Percentiles rank a stretch among this genome's conserved stretches.
These are phyloP conservation scores for Wakefieldia striispora DNA, from an alignment of 768 basidiomycete genomes.

Conservation along the genomic window DNA sequence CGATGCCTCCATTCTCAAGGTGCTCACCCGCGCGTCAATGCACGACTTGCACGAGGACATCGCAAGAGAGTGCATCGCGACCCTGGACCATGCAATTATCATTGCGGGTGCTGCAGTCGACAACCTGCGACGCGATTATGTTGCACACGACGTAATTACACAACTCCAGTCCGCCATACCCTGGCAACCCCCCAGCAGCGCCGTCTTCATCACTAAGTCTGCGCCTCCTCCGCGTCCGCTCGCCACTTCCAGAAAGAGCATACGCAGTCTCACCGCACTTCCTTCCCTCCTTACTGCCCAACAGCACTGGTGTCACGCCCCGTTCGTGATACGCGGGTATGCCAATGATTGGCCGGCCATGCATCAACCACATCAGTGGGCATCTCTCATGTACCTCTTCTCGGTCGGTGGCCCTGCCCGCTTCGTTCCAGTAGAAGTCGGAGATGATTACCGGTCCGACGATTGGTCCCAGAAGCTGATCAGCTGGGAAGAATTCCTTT, in stretches of 20 bases:
- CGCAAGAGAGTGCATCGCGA: constrained; percentile 47
- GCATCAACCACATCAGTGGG: constrained; percentile 61
- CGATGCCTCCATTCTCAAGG: constrained; percentile 64
- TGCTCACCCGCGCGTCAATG: constrained; percentile 36
- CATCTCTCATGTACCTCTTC: constrained; percentile 64
- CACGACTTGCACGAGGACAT: constrained; percentile 15
- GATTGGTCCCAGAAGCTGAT: constrained; percentile 84
- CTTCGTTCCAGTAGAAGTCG: constrained; percentile 88
- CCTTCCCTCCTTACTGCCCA: constrained; percentile 63
- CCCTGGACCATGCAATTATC: constrained; percentile 79
- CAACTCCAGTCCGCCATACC: constrained; percentile 49
- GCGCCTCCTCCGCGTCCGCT: not conserved
- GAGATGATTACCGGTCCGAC: constrained; percentile 73
- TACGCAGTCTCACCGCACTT: constrained; percentile 43
- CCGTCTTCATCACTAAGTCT: constrained; percentile 6
- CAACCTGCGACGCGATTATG: constrained; percentile 47
- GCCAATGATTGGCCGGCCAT: constrained; percentile 79
- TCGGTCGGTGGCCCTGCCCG: constrained; percentile 75
- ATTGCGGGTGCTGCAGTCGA: constrained; percentile 74
- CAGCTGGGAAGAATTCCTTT: constrained; percentile 73
- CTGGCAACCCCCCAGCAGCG: constrained; percentile 1
- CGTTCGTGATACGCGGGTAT: constrained; percentile 74
- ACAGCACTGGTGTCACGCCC: constrained; percentile 39
- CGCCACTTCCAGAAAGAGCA: constrained; percentile 19
- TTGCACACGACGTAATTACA: constrained; percentile 62